Evolutionary conservation across 179 eudicot species (phyloP), one percentile per base, ranked within the genome.

Genomic region (Amaranthus tricolor): DNA sequence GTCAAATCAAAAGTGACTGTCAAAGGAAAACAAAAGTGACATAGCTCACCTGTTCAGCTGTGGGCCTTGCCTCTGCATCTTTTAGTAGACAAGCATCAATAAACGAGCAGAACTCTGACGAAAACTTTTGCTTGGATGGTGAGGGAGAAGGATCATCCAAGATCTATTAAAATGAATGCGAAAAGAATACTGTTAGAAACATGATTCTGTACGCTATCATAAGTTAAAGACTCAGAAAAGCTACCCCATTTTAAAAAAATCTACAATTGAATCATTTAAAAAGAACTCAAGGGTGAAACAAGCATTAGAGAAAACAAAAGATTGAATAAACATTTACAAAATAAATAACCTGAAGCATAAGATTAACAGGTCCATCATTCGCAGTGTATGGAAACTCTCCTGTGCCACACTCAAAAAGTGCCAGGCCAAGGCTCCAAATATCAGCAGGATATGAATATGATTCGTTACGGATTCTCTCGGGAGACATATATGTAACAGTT

Each of bases 401-500:
- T 0, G 99, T 95, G 64, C 95, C 99, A 83, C 97, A 95, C 79
- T 95, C 99, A 70, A 95, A 90, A 65, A 95, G 89, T 15, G 99
- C 97, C 81, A 95, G 97, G 51, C 97, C 99, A 59, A 95, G 93
- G 85, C 99, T 95, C 97, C 97, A 95, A 77, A 95, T 95, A 88
- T 95, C 99, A 84, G 99, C 99, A 61, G 99, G 97, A 79, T 88
- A 95, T 12, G 99, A 95, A 81, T 95, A 95, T 70, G 79, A 93
- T 76, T 95, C 99, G 66, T 95, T 95, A 71, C 97, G 89, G 56
- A 93, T 95, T 73, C 99, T 82, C 85, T 95, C 99, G 15, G 99
- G 99, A 45, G 99, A 95, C 99, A 95, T 95, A 76, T 95, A 95
- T 7, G 99, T 95, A 48, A 95, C 97, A 73, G 97, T 95, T 72